These are phyloP conservation scores for Irpex rosettiformis DNA, from an alignment of 1,284 basidiomycete species.

Conservation along the genomic window DNA sequence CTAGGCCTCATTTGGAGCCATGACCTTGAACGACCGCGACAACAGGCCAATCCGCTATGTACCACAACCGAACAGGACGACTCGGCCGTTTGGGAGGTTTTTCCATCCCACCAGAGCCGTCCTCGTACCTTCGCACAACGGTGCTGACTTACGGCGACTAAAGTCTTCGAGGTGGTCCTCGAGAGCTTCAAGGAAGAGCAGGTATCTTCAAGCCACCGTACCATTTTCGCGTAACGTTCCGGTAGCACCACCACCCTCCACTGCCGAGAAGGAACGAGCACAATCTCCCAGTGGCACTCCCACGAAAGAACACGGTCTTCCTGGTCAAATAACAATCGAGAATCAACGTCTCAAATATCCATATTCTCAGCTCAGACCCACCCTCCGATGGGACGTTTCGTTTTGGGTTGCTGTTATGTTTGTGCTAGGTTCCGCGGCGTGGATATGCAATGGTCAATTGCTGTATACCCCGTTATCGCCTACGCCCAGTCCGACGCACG, in stretches of 20 bases:
- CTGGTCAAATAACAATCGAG: too few relatives aligned
- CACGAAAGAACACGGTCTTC: conserved; percentile 11
- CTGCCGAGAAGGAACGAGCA: too few relatives aligned
- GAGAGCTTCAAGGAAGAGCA: conserved; percentile 19
- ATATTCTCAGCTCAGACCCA: conserved; percentile 18
- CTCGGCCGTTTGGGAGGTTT: background rate
- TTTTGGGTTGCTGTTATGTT: conserved; percentile 31
- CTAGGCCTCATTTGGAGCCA: background rate
- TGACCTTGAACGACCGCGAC: background rate
- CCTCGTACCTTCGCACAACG: background rate
- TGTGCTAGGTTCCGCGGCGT: conserved; percentile 28
- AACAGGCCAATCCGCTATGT: background rate
- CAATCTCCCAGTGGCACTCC: too few relatives aligned
- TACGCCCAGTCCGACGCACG: conserved; percentile 30
- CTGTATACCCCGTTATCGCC: conserved; percentile 45
- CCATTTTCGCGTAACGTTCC: conserved; percentile 5
- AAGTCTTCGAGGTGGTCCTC: conserved; percentile 16
- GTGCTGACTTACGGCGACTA: background rate
- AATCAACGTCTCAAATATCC: conserved; percentile 21
- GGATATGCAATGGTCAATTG: conserved; percentile 54
- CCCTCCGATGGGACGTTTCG: conserved; percentile 24
- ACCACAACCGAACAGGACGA: background rate
- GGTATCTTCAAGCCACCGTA: conserved; percentile 17
- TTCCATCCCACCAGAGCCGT: background rate
- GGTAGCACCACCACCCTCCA: too few relatives aligned